phyloP scores from a whole-genome alignment of 2,329 filamentous ascomycete genomes.

The Trichoderma atroviride region DNA sequence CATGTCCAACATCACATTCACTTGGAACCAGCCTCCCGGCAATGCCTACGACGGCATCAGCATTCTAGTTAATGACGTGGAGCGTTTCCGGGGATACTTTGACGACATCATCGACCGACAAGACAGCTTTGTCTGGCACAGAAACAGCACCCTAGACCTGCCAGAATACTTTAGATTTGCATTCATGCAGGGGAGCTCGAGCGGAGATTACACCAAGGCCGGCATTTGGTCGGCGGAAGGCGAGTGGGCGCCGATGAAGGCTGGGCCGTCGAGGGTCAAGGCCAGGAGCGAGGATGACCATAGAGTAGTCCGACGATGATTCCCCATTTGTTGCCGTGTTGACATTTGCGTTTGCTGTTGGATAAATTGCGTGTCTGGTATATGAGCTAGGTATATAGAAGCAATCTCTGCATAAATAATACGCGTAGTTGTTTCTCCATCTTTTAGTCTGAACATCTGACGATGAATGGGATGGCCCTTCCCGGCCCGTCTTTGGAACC shows the following conservation, averaged over 20 bases:
- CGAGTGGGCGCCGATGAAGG: slow-evolving; percentile 66
- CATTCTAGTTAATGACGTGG: slow-evolving; percentile 83
- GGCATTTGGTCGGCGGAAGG: slow-evolving; percentile 68
- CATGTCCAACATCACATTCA: slow-evolving; percentile 67
- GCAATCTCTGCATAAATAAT: slow-evolving; percentile 5
- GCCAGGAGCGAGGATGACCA: slow-evolving; percentile 34
- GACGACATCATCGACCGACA: slow-evolving; percentile 52
- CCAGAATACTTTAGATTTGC: slow-evolving; percentile 80
- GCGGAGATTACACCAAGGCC: slow-evolving; percentile 74
- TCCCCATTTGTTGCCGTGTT: slow-evolving; percentile 8
- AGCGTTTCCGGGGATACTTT: slow-evolving; percentile 74
- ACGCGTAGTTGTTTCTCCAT: background rate
- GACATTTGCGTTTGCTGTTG: background rate
- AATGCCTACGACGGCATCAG: slow-evolving; percentile 72
- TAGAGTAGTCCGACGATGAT: slow-evolving; percentile 29
- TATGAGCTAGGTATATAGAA: slow-evolving; percentile 11
- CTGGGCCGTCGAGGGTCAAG: slow-evolving; percentile 58
- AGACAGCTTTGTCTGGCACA: slow-evolving; percentile 61
- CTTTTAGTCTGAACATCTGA: background rate
- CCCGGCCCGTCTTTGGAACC: background rate
- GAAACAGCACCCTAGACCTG: slow-evolving; percentile 47
- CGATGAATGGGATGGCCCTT: background rate
- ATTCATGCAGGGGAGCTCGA: slow-evolving; percentile 66
- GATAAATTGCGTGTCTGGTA: background rate
- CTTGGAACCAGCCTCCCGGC: slow-evolving; percentile 50